Evolutionary conservation across 306 rosid genomes (phyloP).

Genomic region (Cicer pinnatifidum): DNA sequence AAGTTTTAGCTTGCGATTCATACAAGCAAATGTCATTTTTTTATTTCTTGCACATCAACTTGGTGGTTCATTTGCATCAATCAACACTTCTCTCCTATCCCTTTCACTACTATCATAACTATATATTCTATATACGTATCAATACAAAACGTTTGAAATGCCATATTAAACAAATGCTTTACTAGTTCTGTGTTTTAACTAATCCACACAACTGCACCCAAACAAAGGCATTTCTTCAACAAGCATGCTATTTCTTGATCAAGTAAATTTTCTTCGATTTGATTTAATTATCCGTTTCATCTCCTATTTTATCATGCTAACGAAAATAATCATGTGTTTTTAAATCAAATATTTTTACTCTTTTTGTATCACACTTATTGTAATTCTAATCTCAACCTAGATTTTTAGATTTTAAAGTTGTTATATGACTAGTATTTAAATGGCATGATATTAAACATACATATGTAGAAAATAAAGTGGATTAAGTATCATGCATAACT

Average conservation of each 20-base stretch:
- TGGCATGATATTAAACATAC: no score
- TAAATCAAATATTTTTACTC: no score
- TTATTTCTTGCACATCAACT: constrained; percentile 65
- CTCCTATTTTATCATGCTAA: no score
- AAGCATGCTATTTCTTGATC: constrained; percentile 31
- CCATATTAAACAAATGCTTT: constrained; percentile 39
- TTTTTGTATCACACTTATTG: no score
- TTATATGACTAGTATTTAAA: no score
- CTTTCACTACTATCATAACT: constrained; percentile 49
- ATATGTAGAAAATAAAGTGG: no score
- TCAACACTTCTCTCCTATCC: constrained; percentile 54
- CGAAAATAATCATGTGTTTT: no score
- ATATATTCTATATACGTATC: constrained; percentile 45
- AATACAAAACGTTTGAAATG: constrained; percentile 45
- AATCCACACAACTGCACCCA: constrained; percentile 27
- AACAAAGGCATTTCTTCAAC: constrained; percentile 37
- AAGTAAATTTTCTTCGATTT: neutral
- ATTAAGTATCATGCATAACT: no score
- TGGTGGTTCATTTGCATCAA: constrained; percentile 84
- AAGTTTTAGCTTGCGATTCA: constrained; percentile 92
- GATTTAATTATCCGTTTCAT: no score
- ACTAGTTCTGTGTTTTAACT: constrained; percentile 35
- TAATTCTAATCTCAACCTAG: no score
- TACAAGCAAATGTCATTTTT: constrained; percentile 85
- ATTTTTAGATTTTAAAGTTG: no score